Percentiles rank a stretch among this genome's conserved stretches.
phyloP scores from a whole-genome alignment of 2,329 filamentous ascomycete genomes.

The Epichloe festucae region DNA sequence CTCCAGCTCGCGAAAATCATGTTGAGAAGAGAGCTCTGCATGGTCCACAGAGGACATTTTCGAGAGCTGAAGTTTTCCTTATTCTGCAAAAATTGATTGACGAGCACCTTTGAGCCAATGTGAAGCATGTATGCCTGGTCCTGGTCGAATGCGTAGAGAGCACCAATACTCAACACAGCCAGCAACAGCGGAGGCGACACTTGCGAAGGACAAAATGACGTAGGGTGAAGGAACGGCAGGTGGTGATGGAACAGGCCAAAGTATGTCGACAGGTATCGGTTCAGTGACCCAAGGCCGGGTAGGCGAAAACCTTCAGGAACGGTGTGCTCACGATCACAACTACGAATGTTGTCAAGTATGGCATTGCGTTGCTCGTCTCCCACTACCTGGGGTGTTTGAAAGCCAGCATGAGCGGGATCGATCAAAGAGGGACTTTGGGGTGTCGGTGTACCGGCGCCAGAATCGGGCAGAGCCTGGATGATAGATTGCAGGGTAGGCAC shows the following conservation, averaged over 20 bases:
- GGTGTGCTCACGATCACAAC: slow-evolving; percentile 65
- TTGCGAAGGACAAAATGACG: slow-evolving; percentile 72
- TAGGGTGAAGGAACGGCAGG: slow-evolving; percentile 85
- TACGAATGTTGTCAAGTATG: slow-evolving; percentile 77
- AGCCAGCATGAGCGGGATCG: slow-evolving; percentile 49
- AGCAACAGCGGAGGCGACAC: slow-evolving; percentile 74
- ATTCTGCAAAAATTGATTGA: slow-evolving; percentile 94
- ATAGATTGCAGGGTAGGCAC: slow-evolving; percentile 58
- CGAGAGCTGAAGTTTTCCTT: slow-evolving; percentile 98
- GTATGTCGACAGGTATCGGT: slow-evolving; percentile 89
- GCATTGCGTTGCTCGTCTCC: slow-evolving; percentile 74
- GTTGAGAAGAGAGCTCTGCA: slow-evolving; percentile 93
- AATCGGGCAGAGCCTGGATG: slow-evolving; percentile 57
- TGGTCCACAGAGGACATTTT: slow-evolving; percentile 94
- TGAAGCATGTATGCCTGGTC: slow-evolving; percentile 95
- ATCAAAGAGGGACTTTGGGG: slow-evolving; percentile 64
- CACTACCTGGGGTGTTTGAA: slow-evolving; percentile 65
- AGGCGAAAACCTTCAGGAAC: slow-evolving; percentile 84
- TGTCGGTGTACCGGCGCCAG: slow-evolving; percentile 55
- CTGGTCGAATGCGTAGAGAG: slow-evolving; percentile 91
- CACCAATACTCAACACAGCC: slow-evolving; percentile 87
- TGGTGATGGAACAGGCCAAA: slow-evolving; percentile 97
- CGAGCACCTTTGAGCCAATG: slow-evolving; percentile 92
- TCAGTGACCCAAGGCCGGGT: slow-evolving; percentile 66
- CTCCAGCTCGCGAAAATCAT: slow-evolving; percentile 99